Percentiles rank a stretch among this genome's conserved stretches.
Conservation (phyloP, 768 basidiomycete species). For the Hygrocybe coccinea region DNA sequence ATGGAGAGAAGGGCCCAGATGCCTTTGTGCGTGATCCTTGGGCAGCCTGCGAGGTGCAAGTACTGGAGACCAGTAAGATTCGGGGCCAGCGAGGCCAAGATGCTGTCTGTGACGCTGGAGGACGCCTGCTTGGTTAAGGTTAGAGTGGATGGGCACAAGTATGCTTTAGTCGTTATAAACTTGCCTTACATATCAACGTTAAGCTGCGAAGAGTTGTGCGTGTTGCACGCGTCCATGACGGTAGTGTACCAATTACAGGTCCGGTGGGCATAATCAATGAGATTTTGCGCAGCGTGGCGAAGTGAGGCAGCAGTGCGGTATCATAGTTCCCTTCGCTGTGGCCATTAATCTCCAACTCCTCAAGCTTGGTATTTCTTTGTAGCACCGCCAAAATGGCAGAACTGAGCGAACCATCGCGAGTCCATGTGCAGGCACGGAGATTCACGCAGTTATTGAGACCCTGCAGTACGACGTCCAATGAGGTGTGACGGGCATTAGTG, state of each 20-base stretch:
- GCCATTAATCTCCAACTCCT: slow-evolving; percentile 70
- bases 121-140: background rate
- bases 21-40: slow-evolving; percentile 60
- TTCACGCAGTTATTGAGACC: slow-evolving; percentile 60
- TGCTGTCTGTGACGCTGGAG: slow-evolving; percentile 53
- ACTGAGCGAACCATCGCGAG: slow-evolving; percentile 69
- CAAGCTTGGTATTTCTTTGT: slow-evolving; percentile 38
- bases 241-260: no score
- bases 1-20: slow-evolving; percentile 46
- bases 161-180: no score
- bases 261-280: slow-evolving; percentile 72
- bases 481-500: slow-evolving; percentile 26
- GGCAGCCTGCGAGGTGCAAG: slow-evolving; percentile 62
- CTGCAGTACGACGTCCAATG: slow-evolving; percentile 38
- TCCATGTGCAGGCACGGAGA: slow-evolving; percentile 68
- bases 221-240: no score
- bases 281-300: slow-evolving; percentile 51
- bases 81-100: slow-evolving; percentile 48
- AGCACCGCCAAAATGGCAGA: slow-evolving; percentile 52
- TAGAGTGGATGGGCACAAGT: no score
- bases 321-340: slow-evolving; percentile 53
- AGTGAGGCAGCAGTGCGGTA: slow-evolving; percentile 44
- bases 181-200: no score
- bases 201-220: no score
- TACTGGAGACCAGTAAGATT: slow-evolving; percentile 48